Evolutionary conservation across 106 monocot genomes (phyloP), one percentile per base, ranked within the genome.

Genomic region (Cymbidium sinense): DNA sequence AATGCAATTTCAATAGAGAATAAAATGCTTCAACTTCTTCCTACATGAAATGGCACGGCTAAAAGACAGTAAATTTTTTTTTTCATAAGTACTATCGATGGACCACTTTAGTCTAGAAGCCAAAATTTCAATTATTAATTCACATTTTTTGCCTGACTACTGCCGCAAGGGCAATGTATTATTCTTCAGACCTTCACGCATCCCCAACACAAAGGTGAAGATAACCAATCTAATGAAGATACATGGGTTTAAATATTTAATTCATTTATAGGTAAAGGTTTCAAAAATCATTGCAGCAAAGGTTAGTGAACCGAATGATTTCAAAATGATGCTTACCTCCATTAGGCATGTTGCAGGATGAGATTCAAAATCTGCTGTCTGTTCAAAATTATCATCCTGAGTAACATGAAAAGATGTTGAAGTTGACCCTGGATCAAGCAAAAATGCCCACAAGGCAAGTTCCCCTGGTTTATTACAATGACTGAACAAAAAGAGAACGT

Each of bases 341-440:
- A n/a, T 7, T n/a, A 11, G 21, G 35, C 71, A 71, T 20, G 34
- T 39, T 37, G 19, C 7, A 21, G 8, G 21, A 20, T 11, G 7
- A 37, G 71, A 36, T 19, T 37, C 31, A 34, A 69, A 31, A 69
- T 4, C 0, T 13, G 34, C 20, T 21, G 37, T 71, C 18, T 71
- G 37, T 39, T 71, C 71, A 71, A 39, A 71, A 71, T 15, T 7
- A 71, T 36, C 37, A 21, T n/a, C 37, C 7, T 2, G 71, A 29
- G 20, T 33, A 39, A 29, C 36, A 37, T 0, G 17, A 4, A 21
- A 23, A 44, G 27, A n/a, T 2, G 23, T 43, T 44, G 27, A 43
- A 74, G 74, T 13, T 27, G 74, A 74, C 35, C 74, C 74, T 74
- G 74, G 27, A 44, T 28, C 37, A 71, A 37, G 34, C 20, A 71